These are phyloP conservation scores for Polyporus tsugae DNA, from an alignment of 1,284 basidiomycete species.

Conservation along the genomic window DNA sequence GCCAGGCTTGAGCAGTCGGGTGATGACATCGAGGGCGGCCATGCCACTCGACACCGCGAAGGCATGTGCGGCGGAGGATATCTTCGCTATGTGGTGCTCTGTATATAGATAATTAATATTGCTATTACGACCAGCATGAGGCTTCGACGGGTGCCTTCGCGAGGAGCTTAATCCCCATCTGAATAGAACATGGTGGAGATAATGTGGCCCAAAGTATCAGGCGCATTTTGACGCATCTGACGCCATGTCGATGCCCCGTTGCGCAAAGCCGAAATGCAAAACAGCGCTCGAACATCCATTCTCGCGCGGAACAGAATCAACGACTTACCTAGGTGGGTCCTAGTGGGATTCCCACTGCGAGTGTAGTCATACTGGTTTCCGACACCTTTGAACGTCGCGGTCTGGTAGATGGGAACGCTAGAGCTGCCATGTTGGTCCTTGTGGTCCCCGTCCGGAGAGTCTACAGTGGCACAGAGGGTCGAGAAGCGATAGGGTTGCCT, in stretches of 20 bases:
- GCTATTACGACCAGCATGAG: not conserved
- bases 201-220: not conserved
- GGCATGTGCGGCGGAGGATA: conserved; percentile 88
- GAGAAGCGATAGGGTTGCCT: conserved; percentile 83
- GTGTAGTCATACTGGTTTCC: conserved; percentile 93
- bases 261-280: not conserved
- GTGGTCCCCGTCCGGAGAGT: conserved; percentile 72
- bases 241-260: not conserved
- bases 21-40: conserved; percentile 97
- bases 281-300: not conserved
- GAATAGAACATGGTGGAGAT: not conserved
- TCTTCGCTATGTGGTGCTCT: conserved; percentile 96
- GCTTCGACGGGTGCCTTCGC: not conserved
- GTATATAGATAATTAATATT: conserved; percentile 9
- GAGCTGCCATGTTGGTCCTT: conserved; percentile 97
- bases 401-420: conserved; percentile 97
- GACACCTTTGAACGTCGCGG: conserved; percentile 97
- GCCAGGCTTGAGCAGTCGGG: conserved; percentile 93
- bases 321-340: conserved; percentile 87
- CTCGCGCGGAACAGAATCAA: not conserved
- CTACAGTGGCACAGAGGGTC: conserved; percentile 92
- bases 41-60: conserved; percentile 97
- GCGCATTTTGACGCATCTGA: not conserved
- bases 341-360: conserved; percentile 95
- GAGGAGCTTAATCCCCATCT: not conserved